Evolutionary conservation across 495 filamentous ascomycete species (phyloP).

Genomic region (Aspergillus incahuasiensis): DNA sequence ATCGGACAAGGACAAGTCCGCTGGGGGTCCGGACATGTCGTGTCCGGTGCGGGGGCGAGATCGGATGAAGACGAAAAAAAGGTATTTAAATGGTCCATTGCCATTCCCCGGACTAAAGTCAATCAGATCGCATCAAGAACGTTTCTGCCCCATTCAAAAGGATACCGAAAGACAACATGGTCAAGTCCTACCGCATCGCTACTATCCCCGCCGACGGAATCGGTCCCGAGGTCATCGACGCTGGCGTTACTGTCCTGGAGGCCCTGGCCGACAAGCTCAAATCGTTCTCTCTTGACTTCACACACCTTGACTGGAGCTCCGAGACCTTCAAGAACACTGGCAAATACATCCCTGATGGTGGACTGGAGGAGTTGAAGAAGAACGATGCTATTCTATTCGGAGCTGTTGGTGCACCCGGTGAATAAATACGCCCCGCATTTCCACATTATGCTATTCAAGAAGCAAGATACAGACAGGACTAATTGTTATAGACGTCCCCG

Average conservation of each 20-base stretch:
- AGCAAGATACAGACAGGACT: not conserved
- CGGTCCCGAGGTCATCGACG: slow-evolving; percentile 49
- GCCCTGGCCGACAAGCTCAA: slow-evolving; percentile 38
- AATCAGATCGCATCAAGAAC: not conserved
- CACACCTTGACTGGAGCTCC: slow-evolving; percentile 48
- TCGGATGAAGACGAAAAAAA: not conserved
- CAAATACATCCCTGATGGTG: slow-evolving; percentile 51
- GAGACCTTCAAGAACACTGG: slow-evolving; percentile 50
- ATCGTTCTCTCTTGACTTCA: slow-evolving; percentile 47
- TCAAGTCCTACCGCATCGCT: slow-evolving; percentile 39
- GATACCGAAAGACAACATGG: not conserved
- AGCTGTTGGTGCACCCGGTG: slow-evolving; percentile 52
- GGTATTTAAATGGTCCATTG: slow-evolving; percentile 1
- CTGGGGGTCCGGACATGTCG: slow-evolving; percentile 1
- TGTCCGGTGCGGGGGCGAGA: slow-evolving; percentile 6
- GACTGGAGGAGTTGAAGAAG: slow-evolving; percentile 46
- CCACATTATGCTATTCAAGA: not conserved
- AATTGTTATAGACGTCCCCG: slow-evolving; percentile 44
- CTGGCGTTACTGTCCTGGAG: slow-evolving; percentile 43
- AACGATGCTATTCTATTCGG: slow-evolving; percentile 55
- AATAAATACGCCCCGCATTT: not conserved
- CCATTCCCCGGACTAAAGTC: not conserved
- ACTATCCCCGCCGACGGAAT: slow-evolving; percentile 53
- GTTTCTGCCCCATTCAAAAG: not conserved
- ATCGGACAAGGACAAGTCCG: slow-evolving; percentile 15